Evolutionary conservation across 495 filamentous ascomycete genomes (phyloP).

Genomic region (Talaromyces thailandensis): DNA sequence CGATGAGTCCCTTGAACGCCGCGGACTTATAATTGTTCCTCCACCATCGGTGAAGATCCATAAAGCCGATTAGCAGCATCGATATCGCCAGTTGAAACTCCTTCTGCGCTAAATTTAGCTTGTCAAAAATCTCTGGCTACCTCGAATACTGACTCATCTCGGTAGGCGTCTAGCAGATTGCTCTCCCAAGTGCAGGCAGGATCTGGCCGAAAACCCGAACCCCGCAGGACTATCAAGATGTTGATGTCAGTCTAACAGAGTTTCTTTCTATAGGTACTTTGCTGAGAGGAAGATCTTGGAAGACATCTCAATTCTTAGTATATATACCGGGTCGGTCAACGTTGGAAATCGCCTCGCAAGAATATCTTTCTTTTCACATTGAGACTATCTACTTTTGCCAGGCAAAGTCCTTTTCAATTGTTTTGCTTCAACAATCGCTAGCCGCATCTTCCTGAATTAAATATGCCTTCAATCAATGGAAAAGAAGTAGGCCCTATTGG

Average conservation of each 20-base stretch:
- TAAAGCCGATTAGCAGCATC: not conserved
- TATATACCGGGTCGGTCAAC: not conserved
- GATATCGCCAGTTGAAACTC: not conserved
- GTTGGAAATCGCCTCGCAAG: not conserved
- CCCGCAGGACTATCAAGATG: not conserved
- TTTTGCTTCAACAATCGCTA: not conserved
- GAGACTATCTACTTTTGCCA: not conserved
- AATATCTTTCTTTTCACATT: not conserved
- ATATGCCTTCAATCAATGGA: slow-evolving; percentile 33
- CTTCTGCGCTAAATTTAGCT: not conserved
- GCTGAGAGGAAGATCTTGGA: not conserved
- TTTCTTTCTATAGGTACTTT: not conserved
- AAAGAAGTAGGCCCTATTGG: slow-evolving; percentile 46
- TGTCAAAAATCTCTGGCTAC: not conserved
- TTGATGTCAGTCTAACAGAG: not conserved
- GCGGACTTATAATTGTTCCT: too few relatives aligned
- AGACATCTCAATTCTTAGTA: not conserved
- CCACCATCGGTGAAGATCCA: too few relatives aligned
- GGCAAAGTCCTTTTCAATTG: not conserved
- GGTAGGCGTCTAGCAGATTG: not conserved
- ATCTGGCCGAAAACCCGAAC: not conserved
- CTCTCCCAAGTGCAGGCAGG: not conserved
- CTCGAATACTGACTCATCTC: not conserved
- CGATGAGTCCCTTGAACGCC: too few relatives aligned
- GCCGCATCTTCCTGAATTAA: not conserved